Evolutionary conservation across 2,329 filamentous ascomycete genomes (phyloP).

Genomic region (Acarospora socialis): DNA sequence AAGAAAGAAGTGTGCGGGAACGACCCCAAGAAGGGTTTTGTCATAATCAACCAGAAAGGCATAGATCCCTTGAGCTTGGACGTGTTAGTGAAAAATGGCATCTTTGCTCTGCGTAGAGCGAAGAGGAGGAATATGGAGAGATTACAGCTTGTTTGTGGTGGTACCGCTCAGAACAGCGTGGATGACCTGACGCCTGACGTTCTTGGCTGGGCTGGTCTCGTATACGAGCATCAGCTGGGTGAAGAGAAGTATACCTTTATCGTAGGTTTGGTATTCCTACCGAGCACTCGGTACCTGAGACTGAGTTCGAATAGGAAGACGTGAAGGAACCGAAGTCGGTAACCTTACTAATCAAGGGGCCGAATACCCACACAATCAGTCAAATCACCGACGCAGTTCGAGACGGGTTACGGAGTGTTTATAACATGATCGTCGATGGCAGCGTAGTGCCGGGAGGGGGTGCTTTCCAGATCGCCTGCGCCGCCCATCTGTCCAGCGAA

Average conservation of each 20-base stretch:
- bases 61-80: conserved; percentile 94
- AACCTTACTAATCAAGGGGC: conserved; percentile 93
- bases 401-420: conserved; percentile 87
- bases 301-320: conserved; percentile 59
- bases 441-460: conserved; percentile 89
- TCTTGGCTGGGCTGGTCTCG: conserved; percentile 87
- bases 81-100: conserved; percentile 94
- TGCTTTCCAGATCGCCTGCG: conserved; percentile 90
- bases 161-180: conserved; percentile 85
- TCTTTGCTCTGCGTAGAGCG: conserved; percentile 80
- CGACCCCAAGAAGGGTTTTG: conserved; percentile 88
- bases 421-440: conserved; percentile 99
- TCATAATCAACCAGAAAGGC: conserved; percentile 98
- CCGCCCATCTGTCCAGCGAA: conserved; percentile 73
- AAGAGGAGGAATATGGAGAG: conserved; percentile 99
- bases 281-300: not conserved
- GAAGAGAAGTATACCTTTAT: conserved; percentile 99
- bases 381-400: conserved; percentile 95
- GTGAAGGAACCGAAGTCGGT: conserved; percentile 98
- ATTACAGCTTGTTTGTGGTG: conserved; percentile 86
- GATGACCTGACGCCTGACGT: conserved; percentile 80
- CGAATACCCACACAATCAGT: conserved; percentile 89
- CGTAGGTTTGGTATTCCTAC: too few relatives aligned
- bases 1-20: conserved; percentile 96
- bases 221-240: conserved; percentile 93